Conservation (phyloP, 345 rosid genomes). For the Gossypium longicalyx region DNA sequence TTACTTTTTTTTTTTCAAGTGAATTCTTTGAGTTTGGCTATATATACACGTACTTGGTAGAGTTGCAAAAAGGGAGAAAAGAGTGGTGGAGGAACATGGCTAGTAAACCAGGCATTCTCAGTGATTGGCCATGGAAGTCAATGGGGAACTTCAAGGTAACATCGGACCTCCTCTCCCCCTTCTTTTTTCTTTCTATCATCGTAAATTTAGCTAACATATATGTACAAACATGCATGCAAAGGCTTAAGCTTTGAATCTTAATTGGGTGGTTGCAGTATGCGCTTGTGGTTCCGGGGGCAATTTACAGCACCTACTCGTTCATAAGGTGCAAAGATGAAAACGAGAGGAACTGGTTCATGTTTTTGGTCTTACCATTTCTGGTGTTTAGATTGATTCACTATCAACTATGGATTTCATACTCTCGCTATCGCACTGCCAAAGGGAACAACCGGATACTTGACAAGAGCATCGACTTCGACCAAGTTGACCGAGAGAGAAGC, state of each 20-base stretch:
- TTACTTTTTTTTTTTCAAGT: too few species aligned
- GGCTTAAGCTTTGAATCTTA: too few species aligned
- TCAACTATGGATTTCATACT: constrained; percentile 61
- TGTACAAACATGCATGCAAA: background rate
- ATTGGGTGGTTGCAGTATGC: constrained; percentile 31
- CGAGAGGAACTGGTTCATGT: constrained; percentile 37
- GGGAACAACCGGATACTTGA: constrained; percentile 59
- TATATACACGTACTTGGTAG: background rate
- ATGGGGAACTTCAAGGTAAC: constrained; percentile 55
- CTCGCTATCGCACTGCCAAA: constrained; percentile 56
- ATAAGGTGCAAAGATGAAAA: constrained; percentile 20
- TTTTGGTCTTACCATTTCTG: constrained; percentile 38
- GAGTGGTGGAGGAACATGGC: constrained; percentile 35
- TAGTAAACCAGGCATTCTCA: constrained; percentile 53
- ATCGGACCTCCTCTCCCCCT: background rate
- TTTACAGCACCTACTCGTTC: constrained; percentile 33
- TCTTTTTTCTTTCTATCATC: background rate
- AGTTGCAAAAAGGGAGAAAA: background rate
- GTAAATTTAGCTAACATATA: background rate
- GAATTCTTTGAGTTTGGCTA: too few species aligned
- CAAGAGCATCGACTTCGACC: constrained; percentile 64
- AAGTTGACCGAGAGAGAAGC: constrained; percentile 59
- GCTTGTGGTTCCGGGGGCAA: constrained; percentile 41
- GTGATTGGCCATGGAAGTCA: constrained; percentile 58
- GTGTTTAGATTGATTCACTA: constrained; percentile 54